Evolutionary conservation across 768 basidiomycete genomes (phyloP).

Genomic region (Mycena venus): DNA sequence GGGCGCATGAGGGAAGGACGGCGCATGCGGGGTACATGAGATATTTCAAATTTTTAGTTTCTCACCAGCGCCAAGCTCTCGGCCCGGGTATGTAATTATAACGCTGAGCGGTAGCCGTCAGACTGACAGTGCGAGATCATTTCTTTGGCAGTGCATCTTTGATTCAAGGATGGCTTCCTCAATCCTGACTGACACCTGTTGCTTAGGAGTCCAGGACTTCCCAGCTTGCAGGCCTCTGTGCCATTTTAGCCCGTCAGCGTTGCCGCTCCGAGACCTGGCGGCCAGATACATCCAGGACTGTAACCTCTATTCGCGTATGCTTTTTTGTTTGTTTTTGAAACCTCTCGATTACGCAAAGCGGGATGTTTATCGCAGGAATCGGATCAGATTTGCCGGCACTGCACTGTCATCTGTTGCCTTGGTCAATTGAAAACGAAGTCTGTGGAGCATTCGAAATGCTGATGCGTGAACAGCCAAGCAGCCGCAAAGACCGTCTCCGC

Average conservation of each 20-base stretch:
- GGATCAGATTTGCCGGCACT: background rate
- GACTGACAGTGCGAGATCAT: background rate
- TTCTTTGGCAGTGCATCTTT: constrained; percentile 2
- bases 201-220: constrained; percentile 5
- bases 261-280: background rate
- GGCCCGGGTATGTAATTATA: background rate
- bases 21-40: too few relatives aligned
- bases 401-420: background rate
- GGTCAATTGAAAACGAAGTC: background rate
- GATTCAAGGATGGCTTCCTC: constrained; percentile 5
- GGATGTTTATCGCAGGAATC: background rate
- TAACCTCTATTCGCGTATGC: background rate
- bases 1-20: too few relatives aligned
- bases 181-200: too few relatives aligned
- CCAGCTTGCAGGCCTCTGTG: constrained; percentile 7
- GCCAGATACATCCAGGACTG: background rate
- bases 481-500: background rate
- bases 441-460: background rate
- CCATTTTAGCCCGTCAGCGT: background rate
- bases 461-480: background rate
- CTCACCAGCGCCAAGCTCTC: background rate
- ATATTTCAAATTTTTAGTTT: background rate
- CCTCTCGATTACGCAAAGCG: background rate
- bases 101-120: background rate
- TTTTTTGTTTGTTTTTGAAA: background rate